Percentiles rank a stretch among this genome's conserved stretches.
Evolutionary conservation across 164 flowering plant species (phyloP).

Genomic region (Macadamia tetraphylla): DNA sequence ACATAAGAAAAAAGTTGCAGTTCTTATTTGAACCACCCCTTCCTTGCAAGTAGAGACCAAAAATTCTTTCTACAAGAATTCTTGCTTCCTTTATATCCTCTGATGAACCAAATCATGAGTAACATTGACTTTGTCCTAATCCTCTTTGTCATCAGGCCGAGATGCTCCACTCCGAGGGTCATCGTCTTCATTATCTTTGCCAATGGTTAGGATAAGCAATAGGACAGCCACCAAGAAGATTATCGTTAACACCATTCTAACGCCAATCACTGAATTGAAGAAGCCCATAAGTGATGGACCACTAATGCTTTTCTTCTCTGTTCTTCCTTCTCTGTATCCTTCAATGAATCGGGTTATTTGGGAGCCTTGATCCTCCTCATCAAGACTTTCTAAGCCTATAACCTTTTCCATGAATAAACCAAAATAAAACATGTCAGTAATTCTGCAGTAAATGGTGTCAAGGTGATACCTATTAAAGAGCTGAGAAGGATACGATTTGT

Average conservation of each 20-base stretch:
- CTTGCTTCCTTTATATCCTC: not conserved
- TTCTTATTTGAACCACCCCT: too few relatives aligned
- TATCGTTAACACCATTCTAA: constrained; percentile 43
- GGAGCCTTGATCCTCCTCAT: constrained; percentile 60
- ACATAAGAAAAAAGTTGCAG: too few relatives aligned
- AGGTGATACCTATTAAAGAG: too few relatives aligned
- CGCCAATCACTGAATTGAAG: constrained; percentile 51
- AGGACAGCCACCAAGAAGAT: constrained; percentile 52
- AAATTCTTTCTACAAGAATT: not conserved
- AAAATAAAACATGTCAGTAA: not conserved
- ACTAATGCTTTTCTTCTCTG: constrained; percentile 32
- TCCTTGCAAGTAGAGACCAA: too few relatives aligned
- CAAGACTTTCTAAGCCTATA: constrained; percentile 55
- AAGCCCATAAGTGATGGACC: constrained; percentile 63
- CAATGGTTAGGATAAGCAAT: constrained; percentile 43
- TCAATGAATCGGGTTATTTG: constrained; percentile 66
- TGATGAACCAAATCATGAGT: not conserved
- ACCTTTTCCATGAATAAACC: constrained; percentile 30
- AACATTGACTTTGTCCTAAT: constrained; percentile 20
- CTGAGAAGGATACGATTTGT: too few relatives aligned
- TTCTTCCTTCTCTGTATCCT: constrained; percentile 76
- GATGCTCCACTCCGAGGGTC: constrained; percentile 30
- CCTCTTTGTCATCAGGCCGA: constrained; percentile 58
- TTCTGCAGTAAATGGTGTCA: not conserved
- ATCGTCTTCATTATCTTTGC: constrained; percentile 25